Conservation (phyloP, 768 basidiomycete species). For the Sarcodon sp. region DNA sequence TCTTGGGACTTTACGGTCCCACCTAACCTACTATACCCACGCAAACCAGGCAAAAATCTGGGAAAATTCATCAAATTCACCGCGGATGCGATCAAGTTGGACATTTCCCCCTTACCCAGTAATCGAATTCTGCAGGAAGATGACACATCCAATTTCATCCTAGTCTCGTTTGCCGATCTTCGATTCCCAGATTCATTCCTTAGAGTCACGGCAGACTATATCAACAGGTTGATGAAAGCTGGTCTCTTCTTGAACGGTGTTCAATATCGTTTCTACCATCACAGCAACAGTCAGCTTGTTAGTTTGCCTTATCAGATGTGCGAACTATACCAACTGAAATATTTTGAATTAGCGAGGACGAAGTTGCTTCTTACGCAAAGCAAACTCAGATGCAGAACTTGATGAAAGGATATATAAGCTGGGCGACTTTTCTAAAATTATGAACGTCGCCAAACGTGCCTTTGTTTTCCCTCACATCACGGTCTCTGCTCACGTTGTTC, state of each 20-base stretch:
- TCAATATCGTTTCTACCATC: slow-evolving; percentile 59
- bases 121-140: slow-evolving; percentile 50
- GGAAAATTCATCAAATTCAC: slow-evolving; percentile 43
- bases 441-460: slow-evolving; percentile 52
- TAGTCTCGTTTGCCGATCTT: slow-evolving; percentile 38
- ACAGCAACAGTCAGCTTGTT: slow-evolving; percentile 61
- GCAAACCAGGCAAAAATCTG: slow-evolving; percentile 4
- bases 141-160: slow-evolving; percentile 41
- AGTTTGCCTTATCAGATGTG: slow-evolving; percentile 5
- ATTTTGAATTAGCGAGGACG: slow-evolving; percentile 32
- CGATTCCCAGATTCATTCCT: slow-evolving; percentile 41
- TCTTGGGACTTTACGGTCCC: slow-evolving; percentile 31
- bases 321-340: neutral
- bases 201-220: slow-evolving; percentile 39
- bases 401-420: slow-evolving; percentile 42
- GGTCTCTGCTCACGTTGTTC: neutral
- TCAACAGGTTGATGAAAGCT: slow-evolving; percentile 35
- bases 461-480: neutral
- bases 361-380: slow-evolving; percentile 50
- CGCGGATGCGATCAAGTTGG: slow-evolving; percentile 33
- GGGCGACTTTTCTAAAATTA: slow-evolving; percentile 48
- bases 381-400: slow-evolving; percentile 39
- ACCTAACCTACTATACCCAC: neutral
- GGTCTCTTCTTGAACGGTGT: slow-evolving; percentile 45
- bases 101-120: slow-evolving; percentile 33